Percentiles rank a stretch among this genome's conserved stretches.
These are phyloP conservation scores for Fusarium begoniae DNA, from an alignment of 2,329 filamentous ascomycete species.

Conservation along the genomic window DNA sequence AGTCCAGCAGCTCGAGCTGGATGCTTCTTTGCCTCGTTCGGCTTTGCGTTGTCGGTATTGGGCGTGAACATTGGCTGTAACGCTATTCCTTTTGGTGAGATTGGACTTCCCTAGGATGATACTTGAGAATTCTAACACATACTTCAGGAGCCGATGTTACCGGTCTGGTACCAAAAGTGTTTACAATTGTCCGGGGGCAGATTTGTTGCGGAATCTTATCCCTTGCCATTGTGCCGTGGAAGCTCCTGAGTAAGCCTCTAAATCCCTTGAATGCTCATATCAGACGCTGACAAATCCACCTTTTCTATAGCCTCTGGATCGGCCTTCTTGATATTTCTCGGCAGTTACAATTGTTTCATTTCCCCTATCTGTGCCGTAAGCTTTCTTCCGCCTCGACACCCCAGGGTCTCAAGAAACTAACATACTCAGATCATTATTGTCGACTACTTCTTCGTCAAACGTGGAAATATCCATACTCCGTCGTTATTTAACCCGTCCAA, in stretches of 20 bases:
- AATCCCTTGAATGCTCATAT: background rate
- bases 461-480: background rate
- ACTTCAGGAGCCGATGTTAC: background rate
- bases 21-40: constrained; percentile 37
- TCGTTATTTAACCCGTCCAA: background rate
- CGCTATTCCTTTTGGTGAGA: background rate
- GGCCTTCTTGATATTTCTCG: background rate
- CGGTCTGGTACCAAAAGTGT: background rate
- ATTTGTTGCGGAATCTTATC: background rate
- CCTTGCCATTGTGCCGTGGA: background rate
- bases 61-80: background rate
- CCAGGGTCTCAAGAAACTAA: background rate
- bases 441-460: background rate
- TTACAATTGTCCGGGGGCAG: background rate
- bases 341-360: background rate
- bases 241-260: background rate
- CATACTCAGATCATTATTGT: background rate
- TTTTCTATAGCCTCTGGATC: background rate
- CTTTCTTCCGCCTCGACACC: background rate
- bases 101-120: background rate
- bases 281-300: background rate
- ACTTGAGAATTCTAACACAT: background rate
- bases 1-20: constrained; percentile 43
- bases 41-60: background rate
- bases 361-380: background rate